Conservation (phyloP, 2,329 filamentous ascomycete species). For the Periconia sp. region DNA sequence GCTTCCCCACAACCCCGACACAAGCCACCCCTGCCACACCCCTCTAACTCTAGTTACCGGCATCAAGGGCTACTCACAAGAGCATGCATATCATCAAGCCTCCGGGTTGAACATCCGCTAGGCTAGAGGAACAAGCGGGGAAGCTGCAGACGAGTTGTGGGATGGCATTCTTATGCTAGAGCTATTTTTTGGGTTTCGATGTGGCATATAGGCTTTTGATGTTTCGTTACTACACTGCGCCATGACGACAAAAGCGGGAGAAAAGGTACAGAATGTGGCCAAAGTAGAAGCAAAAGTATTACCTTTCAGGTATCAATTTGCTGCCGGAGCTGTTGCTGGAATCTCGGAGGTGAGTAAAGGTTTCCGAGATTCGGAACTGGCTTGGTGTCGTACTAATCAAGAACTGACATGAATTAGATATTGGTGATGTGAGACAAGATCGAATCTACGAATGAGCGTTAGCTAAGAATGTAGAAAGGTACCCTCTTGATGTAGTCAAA, state of each 20-base stretch:
- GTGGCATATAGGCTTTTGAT: constrained; percentile 4
- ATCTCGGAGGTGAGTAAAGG: constrained; percentile 27
- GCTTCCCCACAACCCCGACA: constrained; percentile 16
- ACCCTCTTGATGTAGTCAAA: constrained; percentile 41
- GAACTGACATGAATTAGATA: constrained; percentile 3
- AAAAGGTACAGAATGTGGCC: neutral
- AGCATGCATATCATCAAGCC: no score
- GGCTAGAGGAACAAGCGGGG: constrained; percentile 12
- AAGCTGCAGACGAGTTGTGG: constrained; percentile 10
- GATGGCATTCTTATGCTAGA: no score
- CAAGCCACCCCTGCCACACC: constrained; percentile 5
- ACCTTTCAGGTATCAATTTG: constrained; percentile 40
- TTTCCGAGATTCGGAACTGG: no score
- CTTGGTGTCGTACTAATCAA: no score
- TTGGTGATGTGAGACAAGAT: constrained; percentile 21
- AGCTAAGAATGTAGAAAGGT: constrained; percentile 37
- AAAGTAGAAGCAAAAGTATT: constrained; percentile 15
- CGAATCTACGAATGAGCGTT: no score
- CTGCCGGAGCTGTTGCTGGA: constrained; percentile 30
- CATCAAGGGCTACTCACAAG: constrained; percentile 9
- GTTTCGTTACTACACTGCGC: constrained; percentile 5
- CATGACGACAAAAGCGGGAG: constrained; percentile 11
- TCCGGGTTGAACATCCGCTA: no score
- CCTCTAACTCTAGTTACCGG: constrained; percentile 9
- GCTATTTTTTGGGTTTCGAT: neutral